These are phyloP conservation scores for Mycena leptocephala DNA, from an alignment of 768 basidiomycete genomes.

Conservation along the genomic window DNA sequence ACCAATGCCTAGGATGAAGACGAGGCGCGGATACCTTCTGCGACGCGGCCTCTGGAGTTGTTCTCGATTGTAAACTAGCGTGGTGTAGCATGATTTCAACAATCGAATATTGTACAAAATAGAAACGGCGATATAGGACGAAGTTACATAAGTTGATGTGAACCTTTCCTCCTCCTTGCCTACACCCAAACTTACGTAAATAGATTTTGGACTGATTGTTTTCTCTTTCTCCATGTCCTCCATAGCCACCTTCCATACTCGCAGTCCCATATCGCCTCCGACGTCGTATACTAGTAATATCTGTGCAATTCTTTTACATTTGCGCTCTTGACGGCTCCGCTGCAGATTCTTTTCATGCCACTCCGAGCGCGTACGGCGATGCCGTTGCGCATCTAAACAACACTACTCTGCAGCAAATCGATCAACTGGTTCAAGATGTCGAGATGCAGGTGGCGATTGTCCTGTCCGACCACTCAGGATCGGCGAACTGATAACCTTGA, in stretches of 20 bases:
- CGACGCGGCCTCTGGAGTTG: slow-evolving; percentile 16
- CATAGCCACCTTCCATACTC: neutral
- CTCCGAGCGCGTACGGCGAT: neutral
- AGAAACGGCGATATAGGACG: neutral
- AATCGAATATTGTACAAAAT: slow-evolving; percentile 23
- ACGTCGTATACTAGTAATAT: slow-evolving; percentile 2
- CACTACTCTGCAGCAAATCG: slow-evolving; percentile 67
- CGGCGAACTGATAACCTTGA: slow-evolving; percentile 38
- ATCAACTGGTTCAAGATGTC: slow-evolving; percentile 76
- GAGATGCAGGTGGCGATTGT: slow-evolving; percentile 76
- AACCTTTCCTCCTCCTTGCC: too few species aligned
- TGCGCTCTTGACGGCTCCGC: slow-evolving; percentile 8
- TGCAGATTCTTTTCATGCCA: slow-evolving; percentile 19
- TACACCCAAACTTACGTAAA: too few species aligned
- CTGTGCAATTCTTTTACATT: neutral
- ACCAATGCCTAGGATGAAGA: neutral
- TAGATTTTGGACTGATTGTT: neutral
- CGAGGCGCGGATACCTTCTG: slow-evolving; percentile 12
- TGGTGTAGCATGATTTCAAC: slow-evolving; percentile 35
- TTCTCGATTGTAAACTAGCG: slow-evolving; percentile 29
- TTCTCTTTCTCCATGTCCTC: neutral
- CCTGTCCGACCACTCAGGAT: slow-evolving; percentile 16
- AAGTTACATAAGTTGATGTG: too few species aligned
- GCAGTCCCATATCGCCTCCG: neutral
- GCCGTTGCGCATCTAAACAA: slow-evolving; percentile 37